Evolutionary conservation across 768 basidiomycete genomes (phyloP), one percentile per base, ranked within the genome.

Genomic region (Paxillus rubicundulus): DNA sequence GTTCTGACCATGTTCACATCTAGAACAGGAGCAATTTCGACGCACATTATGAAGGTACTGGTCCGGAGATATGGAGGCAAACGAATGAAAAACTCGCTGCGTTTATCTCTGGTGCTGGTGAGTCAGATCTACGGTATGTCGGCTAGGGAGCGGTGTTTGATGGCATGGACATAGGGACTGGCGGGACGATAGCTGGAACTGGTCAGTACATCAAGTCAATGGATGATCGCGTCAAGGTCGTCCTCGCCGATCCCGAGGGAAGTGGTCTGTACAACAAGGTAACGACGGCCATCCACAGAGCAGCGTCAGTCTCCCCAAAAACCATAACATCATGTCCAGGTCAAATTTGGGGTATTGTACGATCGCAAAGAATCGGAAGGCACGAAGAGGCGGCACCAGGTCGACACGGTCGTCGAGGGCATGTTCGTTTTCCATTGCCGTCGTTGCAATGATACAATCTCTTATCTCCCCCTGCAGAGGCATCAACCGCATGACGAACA

Each of bases 181-280:
- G 97, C 5, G 97, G 97, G 12, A 98, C 96, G 3, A 82, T 99
- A 46, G 87, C 93, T 2, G 96, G 96, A 0, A 81, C 78, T 5
- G 94, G 92, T 0, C 78, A 73, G 46, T 96, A 78, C 63, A 72
- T 99, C 48, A 96, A 94, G 71, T 81, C 81, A 10, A 81, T 83
- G 75, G 77, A 89, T 43, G 75, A 82, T 20, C 73, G 80, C 51
- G 59, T 95, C 41, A 62, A 81, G 12, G 78, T 98, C 10, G 85
- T 85, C 5, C 77, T 99, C 45, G 80, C 90, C 10, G 97, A 99
- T 70, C 94, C 95, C 0, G 87, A 95, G 61, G 96, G 96, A 9
- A 94, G 91, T 61, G 97, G 97, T 2, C 72, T 99, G 46, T 97
- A 87, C 70, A 98, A 98, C 71, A 97, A 96, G 78, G 91, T 87